Evolutionary conservation across 2,329 filamentous ascomycete species (phyloP), one percentile per base, ranked within the genome.

Genomic region (Fusarium sp.): DNA sequence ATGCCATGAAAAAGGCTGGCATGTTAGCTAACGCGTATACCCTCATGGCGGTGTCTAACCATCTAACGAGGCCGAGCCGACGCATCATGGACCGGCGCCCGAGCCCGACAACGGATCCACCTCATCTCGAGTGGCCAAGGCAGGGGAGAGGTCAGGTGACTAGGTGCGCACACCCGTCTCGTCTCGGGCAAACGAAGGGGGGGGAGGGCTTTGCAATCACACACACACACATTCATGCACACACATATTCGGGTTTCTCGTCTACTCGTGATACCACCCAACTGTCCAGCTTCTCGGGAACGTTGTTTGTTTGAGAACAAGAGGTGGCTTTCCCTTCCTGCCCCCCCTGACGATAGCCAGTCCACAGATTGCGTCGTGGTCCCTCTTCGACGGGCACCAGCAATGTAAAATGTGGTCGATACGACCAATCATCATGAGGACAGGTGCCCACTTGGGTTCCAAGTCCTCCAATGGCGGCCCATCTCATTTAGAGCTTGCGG

Each of bases 401-500:
- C 65, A 70, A 73, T 61, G 57, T 62, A 16, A 61, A 30, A 72
- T 66, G 39, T 57, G 50, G 50, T 54, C 30, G 59, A 64, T 61
- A 50, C 52, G 57, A 37, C 76, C 74, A 76, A 77, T 78, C 56
- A 60, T 35, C 14, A 64, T 54, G 63, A 63, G 32, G 58, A 63
- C 39, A n/a, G 4, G 25, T 52, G 27, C 58, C 74, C 76, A 64
- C 73, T 43, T 25, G 57, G 37, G n/a, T 14, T 35, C n/a, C 30
- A 20, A 32, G 10, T 13, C 16, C 7, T 27, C 76, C 76, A 78
- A 78, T 78, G 60, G 74, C 4, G 7, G 5, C 20, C 20, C n/a
- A 56, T 27, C 60, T 69, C 60, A 68, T 66, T 68, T 67, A 70
- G 59, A 73, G 64, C 43, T 64, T 69, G 57, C 71, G 25, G 32